These are phyloP conservation scores for Globisporangium cederbergense DNA, from an alignment of 352 stramenopile species.

Conservation along the genomic window DNA sequence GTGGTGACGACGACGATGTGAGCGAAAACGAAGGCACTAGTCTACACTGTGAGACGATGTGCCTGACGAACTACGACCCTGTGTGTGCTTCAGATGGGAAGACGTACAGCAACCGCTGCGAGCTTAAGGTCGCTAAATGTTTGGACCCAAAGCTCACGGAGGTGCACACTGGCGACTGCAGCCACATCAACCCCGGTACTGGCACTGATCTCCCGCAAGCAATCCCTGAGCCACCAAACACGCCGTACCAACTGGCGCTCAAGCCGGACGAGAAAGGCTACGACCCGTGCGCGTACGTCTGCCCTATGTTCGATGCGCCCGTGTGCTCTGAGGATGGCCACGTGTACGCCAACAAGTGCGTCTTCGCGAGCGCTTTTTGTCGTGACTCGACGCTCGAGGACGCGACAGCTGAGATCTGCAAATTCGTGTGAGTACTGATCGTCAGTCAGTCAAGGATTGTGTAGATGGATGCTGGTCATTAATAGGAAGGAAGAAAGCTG, in stretches of 20 bases:
- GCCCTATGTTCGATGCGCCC: conserved; percentile 14
- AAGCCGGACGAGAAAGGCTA: neutral
- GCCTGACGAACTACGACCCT: neutral
- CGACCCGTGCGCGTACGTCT: conserved; percentile 17
- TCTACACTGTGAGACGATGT: neutral
- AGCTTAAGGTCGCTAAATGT: conserved; percentile 16
- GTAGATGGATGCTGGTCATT: too few species aligned
- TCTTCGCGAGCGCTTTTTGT: conserved; percentile 13
- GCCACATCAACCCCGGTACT: neutral
- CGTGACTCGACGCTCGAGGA: conserved; percentile 11
- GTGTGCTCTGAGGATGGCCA: conserved; percentile 23
- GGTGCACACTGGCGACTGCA: conserved; percentile 1
- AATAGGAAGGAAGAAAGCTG: neutral
- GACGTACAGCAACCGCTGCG: conserved; percentile 19
- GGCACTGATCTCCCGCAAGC: neutral
- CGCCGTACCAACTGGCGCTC: neutral
- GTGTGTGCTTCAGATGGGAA: conserved; percentile 20
- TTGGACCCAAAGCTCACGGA: neutral
- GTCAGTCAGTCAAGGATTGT: neutral
- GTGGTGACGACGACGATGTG: neutral
- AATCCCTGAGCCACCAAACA: neutral
- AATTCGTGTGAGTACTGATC: neutral
- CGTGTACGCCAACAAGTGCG: conserved; percentile 23
- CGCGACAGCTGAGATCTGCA: conserved; percentile 10
- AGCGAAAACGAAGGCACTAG: too few species aligned